A percentile compares a stretch with the other conserved stretches of the same genome.
phyloP scores from a whole-genome alignment of 129 eudicot genomes.

The Artemisia annua region DNA sequence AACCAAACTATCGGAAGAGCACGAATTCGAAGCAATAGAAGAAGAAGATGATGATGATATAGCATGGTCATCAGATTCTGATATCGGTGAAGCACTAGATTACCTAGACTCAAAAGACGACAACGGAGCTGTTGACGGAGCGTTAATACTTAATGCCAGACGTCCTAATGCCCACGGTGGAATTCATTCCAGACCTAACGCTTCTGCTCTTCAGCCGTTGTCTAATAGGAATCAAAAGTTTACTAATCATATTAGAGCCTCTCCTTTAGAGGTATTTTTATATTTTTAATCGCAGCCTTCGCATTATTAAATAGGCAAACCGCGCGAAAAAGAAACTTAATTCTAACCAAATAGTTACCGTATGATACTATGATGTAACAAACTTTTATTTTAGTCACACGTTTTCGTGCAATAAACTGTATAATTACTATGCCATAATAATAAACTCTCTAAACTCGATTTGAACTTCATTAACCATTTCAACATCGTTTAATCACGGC shows the following conservation, averaged over 20 bases:
- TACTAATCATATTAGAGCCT: constrained; percentile 69
- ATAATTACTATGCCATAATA: no score
- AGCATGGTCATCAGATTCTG: constrained; percentile 76
- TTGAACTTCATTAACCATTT: constrained; percentile 62
- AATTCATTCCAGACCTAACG: constrained; percentile 68
- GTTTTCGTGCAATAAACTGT: no score
- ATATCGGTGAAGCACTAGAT: constrained; percentile 81
- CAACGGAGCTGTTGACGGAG: constrained; percentile 54
- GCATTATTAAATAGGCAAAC: no score
- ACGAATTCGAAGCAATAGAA: constrained; percentile 22
- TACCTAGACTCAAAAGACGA: constrained; percentile 70
- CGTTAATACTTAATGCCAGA: constrained; percentile 52
- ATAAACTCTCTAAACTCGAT: no score
- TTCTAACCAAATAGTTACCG: no score
- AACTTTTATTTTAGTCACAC: no score
- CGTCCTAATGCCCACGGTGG: constrained; percentile 99
- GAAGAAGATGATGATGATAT: constrained; percentile 59
- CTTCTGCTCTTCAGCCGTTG: constrained; percentile 80
- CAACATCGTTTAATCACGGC: neutral
- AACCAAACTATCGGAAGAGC: neutral
- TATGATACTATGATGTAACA: no score
- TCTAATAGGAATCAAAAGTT: constrained; percentile 76
- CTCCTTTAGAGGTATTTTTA: constrained; percentile 73
- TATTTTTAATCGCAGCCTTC: neutral
- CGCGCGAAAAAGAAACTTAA: no score